phyloP scores from a whole-genome alignment of 1,139 yeast genomes.

The Hansenula sp. region DNA sequence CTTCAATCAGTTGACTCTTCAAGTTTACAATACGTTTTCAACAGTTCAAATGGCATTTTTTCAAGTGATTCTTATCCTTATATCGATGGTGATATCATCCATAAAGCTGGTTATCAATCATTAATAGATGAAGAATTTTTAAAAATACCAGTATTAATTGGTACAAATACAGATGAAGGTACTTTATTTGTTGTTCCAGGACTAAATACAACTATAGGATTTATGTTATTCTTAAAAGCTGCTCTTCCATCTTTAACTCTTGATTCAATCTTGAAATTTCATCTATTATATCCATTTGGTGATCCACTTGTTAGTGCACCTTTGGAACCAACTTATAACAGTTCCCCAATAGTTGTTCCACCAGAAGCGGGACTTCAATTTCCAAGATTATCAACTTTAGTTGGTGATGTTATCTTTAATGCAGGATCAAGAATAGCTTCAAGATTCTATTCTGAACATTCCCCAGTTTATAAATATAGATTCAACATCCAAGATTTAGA shows the following conservation, averaged over 20 bases:
- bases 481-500: conserved; percentile 16
- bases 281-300: conserved; percentile 5
- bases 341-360: neutral
- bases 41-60: conserved; percentile 11
- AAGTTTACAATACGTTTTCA: conserved; percentile 11
- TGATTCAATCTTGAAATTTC: conserved; percentile 3
- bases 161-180: conserved; percentile 21
- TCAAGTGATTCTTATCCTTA: conserved; percentile 3
- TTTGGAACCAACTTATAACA: conserved; percentile 10
- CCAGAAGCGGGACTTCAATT: conserved; percentile 5
- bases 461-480: conserved; percentile 16
- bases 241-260: conserved; percentile 7
- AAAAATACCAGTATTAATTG: conserved; percentile 16
- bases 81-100: conserved; percentile 16
- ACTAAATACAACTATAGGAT: conserved; percentile 2
- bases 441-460: conserved; percentile 2
- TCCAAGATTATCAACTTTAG: conserved; percentile 10
- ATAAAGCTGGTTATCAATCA: conserved; percentile 11
- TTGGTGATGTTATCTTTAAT: conserved; percentile 14
- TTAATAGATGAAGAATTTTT: conserved; percentile 9
- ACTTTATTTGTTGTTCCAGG: conserved; percentile 7
- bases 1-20: conserved; percentile 10
- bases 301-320: conserved; percentile 8
- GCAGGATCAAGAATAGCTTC: conserved; percentile 14
- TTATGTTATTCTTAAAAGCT: neutral